phyloP scores from a whole-genome alignment of 2,329 filamentous ascomycete species.

The Akanthomyces uredinophilus region DNA sequence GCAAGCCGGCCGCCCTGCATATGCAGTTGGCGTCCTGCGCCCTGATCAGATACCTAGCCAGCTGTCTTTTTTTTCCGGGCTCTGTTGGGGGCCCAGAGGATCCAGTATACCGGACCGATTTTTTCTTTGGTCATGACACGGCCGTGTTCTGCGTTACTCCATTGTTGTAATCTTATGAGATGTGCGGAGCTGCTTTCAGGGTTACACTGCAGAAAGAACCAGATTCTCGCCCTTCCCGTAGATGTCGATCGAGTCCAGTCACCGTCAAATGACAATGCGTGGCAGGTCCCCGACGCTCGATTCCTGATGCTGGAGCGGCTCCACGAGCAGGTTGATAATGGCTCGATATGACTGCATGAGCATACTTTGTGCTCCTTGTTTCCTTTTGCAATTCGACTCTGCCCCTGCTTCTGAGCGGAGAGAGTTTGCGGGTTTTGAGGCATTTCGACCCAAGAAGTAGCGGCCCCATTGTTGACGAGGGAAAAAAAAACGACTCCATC shows the following conservation, averaged over 20 bases:
- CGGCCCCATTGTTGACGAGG: neutral
- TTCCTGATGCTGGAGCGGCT: neutral
- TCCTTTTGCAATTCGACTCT: neutral
- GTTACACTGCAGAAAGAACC: neutral
- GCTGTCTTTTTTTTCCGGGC: neutral
- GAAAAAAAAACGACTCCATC: neutral
- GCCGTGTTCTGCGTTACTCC: too few species aligned
- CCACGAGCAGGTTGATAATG: neutral
- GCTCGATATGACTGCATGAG: neutral
- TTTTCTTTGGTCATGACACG: neutral
- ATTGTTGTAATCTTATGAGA: neutral
- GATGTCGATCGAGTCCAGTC: slow-evolving; percentile 1
- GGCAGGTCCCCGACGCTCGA: neutral
- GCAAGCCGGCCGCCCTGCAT: slow-evolving; percentile 3
- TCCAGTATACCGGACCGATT: neutral
- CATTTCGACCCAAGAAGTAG: slow-evolving; percentile 1
- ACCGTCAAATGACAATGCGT: neutral
- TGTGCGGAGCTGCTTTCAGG: neutral
- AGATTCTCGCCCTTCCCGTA: neutral
- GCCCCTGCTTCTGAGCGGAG: neutral
- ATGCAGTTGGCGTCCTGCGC: neutral
- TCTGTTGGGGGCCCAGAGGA: neutral
- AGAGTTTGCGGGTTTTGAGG: slow-evolving; percentile 1
- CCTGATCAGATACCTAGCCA: neutral
- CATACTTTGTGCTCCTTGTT: neutral